These are phyloP conservation scores for Carpinus viminea DNA, from an alignment of 306 rosid species.

Conservation along the genomic window DNA sequence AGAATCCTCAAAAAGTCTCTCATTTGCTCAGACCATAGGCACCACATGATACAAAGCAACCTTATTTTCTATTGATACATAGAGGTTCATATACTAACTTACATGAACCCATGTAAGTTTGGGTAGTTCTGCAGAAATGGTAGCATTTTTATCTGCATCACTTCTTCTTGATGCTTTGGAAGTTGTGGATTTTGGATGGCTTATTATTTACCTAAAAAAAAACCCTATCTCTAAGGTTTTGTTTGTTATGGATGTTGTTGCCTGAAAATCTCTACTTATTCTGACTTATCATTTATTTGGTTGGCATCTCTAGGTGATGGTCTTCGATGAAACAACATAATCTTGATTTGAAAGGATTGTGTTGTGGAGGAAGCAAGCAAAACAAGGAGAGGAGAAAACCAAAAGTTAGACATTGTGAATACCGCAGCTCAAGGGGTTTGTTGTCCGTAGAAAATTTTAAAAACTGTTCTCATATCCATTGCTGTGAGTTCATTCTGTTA, in stretches of 20 bases:
- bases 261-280: slow-evolving; percentile 1
- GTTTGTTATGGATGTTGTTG: not conserved
- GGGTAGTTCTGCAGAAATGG: slow-evolving; percentile 3
- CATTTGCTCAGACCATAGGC: too few species aligned
- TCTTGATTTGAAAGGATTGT: slow-evolving; percentile 36
- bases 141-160: not conserved
- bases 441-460: slow-evolving; percentile 38
- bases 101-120: not conserved
- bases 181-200: not conserved
- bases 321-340: slow-evolving; percentile 78
- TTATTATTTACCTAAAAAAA: not conserved
- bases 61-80: not conserved
- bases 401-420: slow-evolving; percentile 50
- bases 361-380: slow-evolving; percentile 56
- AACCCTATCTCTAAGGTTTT: not conserved
- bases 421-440: slow-evolving; percentile 42
- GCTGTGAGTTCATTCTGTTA: slow-evolving; percentile 33
- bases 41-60: too few species aligned
- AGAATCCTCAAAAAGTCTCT: too few species aligned
- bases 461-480: slow-evolving; percentile 36
- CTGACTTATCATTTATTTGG: not conserved
- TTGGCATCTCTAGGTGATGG: slow-evolving; percentile 64
- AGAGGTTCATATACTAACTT: not conserved
- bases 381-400: slow-evolving; percentile 30
- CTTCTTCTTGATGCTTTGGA: not conserved